Conservation (phyloP, 2,329 filamentous ascomycete genomes). For the Microsporum canis region DNA sequence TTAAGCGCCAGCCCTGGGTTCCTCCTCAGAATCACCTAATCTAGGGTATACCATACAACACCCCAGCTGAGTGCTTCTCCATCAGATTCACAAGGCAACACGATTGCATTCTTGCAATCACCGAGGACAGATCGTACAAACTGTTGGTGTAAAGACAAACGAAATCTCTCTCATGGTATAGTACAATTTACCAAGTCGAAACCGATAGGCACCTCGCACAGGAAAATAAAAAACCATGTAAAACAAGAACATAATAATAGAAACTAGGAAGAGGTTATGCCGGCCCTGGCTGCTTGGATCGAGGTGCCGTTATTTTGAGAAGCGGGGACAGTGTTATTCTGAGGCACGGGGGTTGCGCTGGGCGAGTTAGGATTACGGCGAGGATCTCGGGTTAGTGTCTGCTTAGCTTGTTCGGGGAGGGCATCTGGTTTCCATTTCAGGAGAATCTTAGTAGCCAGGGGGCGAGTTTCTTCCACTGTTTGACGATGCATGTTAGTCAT, state of each 20-base stretch:
- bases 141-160: neutral
- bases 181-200: neutral
- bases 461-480: conserved; percentile 37
- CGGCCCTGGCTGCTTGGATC: neutral
- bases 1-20: neutral
- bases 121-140: neutral
- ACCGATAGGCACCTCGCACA: neutral
- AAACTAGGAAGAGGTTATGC: neutral
- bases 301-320: neutral
- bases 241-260: neutral
- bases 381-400: neutral
- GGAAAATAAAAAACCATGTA: neutral
- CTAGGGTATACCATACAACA: neutral
- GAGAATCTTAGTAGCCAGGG: conserved; percentile 43
- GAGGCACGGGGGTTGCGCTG: neutral
- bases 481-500: conserved; percentile 7
- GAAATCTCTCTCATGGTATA: neutral
- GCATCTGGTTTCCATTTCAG: conserved; percentile 44
- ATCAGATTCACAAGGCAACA: neutral
- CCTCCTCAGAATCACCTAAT: neutral
- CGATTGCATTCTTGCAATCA: neutral
- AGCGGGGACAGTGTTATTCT: neutral
- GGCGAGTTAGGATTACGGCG: neutral
- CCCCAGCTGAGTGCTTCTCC: neutral
- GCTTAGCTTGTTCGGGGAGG: conserved; percentile 11